phyloP scores from a whole-genome alignment of 768 basidiomycete genomes.

The Coprinopsis strossmayeri region DNA sequence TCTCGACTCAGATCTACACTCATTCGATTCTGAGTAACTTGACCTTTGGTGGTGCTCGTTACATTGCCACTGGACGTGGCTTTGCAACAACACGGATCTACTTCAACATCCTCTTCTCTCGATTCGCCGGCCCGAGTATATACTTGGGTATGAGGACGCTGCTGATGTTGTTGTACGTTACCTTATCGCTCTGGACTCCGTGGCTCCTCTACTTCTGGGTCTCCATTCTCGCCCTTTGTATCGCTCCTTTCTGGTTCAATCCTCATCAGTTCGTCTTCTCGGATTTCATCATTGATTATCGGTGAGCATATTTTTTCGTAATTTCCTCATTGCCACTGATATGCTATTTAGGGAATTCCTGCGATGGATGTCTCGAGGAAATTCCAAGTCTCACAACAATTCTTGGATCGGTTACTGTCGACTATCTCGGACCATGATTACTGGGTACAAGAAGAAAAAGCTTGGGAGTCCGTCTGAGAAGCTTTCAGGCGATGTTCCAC shows the following conservation, averaged over 20 bases:
- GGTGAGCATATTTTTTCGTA: slow-evolving; percentile 36
- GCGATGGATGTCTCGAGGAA: slow-evolving; percentile 98
- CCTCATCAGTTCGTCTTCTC: slow-evolving; percentile 99
- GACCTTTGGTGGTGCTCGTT: slow-evolving; percentile 96
- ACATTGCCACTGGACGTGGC: slow-evolving; percentile 98
- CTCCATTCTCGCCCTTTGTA: slow-evolving; percentile 84
- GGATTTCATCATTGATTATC: slow-evolving; percentile 95
- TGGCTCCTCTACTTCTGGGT: slow-evolving; percentile 98
- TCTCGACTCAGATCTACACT: slow-evolving; percentile 96
- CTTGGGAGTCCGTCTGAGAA: slow-evolving; percentile 97
- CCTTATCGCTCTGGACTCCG: slow-evolving; percentile 85
- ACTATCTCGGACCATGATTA: slow-evolving; percentile 95
- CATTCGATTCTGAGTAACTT: slow-evolving; percentile 96
- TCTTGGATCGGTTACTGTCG: slow-evolving; percentile 99
- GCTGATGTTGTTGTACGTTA: slow-evolving; percentile 90
- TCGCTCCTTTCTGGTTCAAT: slow-evolving; percentile 98
- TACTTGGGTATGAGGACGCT: slow-evolving; percentile 94
- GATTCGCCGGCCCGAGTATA: slow-evolving; percentile 97
- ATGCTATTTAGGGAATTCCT: slow-evolving; percentile 73
- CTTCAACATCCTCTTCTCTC: slow-evolving; percentile 94
- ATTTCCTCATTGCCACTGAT: slow-evolving; percentile 4
- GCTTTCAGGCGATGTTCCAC: slow-evolving; percentile 89
- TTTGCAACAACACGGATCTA: slow-evolving; percentile 95
- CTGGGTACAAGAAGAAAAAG: slow-evolving; percentile 99
- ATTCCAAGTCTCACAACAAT: slow-evolving; percentile 94